Conservation (phyloP, 495 filamentous ascomycete genomes). For the Lepidopterella palustris region DNA sequence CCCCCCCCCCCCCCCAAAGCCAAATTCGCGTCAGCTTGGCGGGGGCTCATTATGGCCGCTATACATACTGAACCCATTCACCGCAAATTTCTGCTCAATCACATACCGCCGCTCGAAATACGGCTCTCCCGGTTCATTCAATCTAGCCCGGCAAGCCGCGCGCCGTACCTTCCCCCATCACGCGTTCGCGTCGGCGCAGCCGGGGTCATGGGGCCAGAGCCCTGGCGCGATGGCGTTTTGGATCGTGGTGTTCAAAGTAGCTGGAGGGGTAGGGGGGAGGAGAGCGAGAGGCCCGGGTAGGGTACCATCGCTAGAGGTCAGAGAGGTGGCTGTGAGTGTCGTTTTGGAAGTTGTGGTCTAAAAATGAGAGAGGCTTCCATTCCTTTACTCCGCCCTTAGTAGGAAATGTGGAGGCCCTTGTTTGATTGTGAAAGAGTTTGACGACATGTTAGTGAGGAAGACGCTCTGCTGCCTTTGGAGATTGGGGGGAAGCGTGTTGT, state of each 20-base stretch:
- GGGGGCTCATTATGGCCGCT: slow-evolving; percentile 38
- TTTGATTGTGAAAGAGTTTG: slow-evolving; percentile 37
- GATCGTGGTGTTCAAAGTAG: slow-evolving; percentile 34
- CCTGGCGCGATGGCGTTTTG: slow-evolving; percentile 39
- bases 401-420: slow-evolving; percentile 43
- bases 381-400: slow-evolving; percentile 47
- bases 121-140: slow-evolving; percentile 44
- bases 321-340: slow-evolving; percentile 51
- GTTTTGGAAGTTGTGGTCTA: slow-evolving; percentile 39
- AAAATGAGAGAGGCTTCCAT: slow-evolving; percentile 39
- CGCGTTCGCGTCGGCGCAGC: slow-evolving; percentile 43
- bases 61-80: slow-evolving; percentile 46
- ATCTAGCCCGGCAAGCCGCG: slow-evolving; percentile 45
- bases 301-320: slow-evolving; percentile 47
- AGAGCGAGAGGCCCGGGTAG: slow-evolving; percentile 38
- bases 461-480: slow-evolving; percentile 43
- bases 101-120: slow-evolving; percentile 41
- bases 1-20: slow-evolving; percentile 43
- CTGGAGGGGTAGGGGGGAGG: slow-evolving; percentile 20
- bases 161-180: slow-evolving; percentile 55
- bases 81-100: slow-evolving; percentile 43
- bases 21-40: slow-evolving; percentile 54
- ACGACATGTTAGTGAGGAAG: slow-evolving; percentile 31
- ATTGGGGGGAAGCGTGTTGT: slow-evolving; percentile 42
- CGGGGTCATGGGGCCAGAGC: slow-evolving; percentile 38